Base-by-base conservation (phyloP, 2,329 filamentous ascomycete species). In the Nemania sp. region DNA sequence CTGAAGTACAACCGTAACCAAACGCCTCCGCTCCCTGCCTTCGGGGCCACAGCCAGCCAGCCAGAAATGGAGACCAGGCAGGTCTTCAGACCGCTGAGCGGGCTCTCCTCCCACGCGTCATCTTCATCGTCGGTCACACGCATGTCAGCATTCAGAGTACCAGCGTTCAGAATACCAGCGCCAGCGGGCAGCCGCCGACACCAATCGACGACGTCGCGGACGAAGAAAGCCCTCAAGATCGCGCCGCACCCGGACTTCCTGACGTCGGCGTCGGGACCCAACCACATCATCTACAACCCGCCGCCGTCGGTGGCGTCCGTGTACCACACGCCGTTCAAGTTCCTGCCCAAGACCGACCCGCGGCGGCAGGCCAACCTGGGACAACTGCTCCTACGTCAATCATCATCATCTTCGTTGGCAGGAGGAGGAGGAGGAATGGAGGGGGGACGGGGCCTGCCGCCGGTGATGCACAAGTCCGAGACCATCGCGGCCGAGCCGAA, bases 291-390 rank as follows among this genome's bases (percentile, higher is more conserved):
- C 67, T 83, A 80, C 73, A 83, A 82, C 72, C 81, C 80, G 34
- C 80, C 81, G 22, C 72, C 79, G 14, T 75, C 80, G 8, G 73
- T 76, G 51, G 73, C 80, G 3, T 79, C 81, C n/a, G 82, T 84
- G 52, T 77, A 77, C 64, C 80, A 86, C 72, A 87, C 84, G n/a
- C 84, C 84, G 52, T 80, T 84, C 72, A 80, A 84, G 67, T 87
- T 87, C 72, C 78, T 87, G 24, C 84, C 84, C 49, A 77, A 75
- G 45, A 70, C 66, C 60, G 82, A 84, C 65, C 79, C 80, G 14
- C 78, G 81, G 41, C 78, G 80, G 23, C 71, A 73, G 47, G 75
- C 76, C 41, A 76, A 79, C 68, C 70, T 81, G 34, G 70, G 73
- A 14, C 67, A 73, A 34, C 75, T 82, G 26, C 5, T 11, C 19